phyloP scores from a whole-genome alignment of 192 early-diverging fungal species.

The Coemansia sp. region DNA sequence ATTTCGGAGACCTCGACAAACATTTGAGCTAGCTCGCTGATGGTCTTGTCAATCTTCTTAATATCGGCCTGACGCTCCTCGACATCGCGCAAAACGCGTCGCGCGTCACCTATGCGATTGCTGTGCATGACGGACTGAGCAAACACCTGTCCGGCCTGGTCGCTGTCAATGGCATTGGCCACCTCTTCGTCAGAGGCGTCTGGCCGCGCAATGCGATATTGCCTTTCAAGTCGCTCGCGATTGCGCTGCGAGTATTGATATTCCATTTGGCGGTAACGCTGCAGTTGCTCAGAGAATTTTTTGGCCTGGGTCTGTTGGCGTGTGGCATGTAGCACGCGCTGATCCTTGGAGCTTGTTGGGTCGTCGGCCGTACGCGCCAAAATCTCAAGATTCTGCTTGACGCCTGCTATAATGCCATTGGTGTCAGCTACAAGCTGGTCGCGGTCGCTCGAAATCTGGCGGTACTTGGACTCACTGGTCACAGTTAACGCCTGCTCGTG shows the following conservation, averaged over 20 bases:
- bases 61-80: conserved; percentile 54
- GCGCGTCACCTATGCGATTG: conserved; percentile 34
- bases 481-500: conserved; percentile 51
- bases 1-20: conserved; percentile 51
- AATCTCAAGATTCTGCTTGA: conserved; percentile 45
- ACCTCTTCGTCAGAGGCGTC: conserved; percentile 49
- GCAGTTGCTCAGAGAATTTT: conserved; percentile 45
- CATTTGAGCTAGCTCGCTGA: conserved; percentile 46
- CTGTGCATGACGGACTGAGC: conserved; percentile 45
- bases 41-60: conserved; percentile 49
- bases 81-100: conserved; percentile 50
- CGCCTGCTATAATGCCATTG: conserved; percentile 29
- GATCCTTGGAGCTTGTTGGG: conserved; percentile 38
- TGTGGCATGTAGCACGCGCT: conserved; percentile 34
- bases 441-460: conserved; percentile 44
- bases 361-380: conserved; percentile 39
- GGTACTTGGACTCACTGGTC: conserved; percentile 45
- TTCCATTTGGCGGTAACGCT: conserved; percentile 52
- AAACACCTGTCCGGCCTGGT: conserved; percentile 54
- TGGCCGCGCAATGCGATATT: conserved; percentile 52
- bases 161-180: conserved; percentile 42
- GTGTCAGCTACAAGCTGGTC: conserved; percentile 48
- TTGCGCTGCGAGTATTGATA: conserved; percentile 51
- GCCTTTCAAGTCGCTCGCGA: conserved; percentile 48
- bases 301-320: conserved; percentile 41